Evolutionary conservation across 768 basidiomycete genomes (phyloP), one percentile per base, ranked within the genome.

Genomic region (Guyanaporus albipodus): DNA sequence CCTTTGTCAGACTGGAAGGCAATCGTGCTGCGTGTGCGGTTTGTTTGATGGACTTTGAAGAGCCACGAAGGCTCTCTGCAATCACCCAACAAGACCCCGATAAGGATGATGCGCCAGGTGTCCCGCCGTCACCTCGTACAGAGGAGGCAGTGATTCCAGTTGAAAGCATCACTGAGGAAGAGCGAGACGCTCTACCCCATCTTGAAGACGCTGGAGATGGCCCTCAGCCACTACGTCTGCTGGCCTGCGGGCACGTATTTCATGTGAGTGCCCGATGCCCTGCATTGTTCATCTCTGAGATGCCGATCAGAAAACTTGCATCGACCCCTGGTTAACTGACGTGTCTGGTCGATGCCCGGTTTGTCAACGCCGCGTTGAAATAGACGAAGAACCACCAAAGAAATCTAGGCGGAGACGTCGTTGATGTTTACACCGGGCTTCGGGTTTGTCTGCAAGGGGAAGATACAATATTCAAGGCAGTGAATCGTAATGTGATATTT

Each of bases 261-360:
- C 92, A 95, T 69, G 91, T 92, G 52, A 66, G 87, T 71, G 4
- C 22, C 18, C 26, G 11, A 46, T 44, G 9, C 46, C 40, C 24
- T 18, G 9, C 40, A 19, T 10, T 18, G 15, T 22, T 36, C 28
- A 15, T n/a, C 19, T 33, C 49, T 50, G 27, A 48, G 26, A 24
- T 18, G 17, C 46, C 11, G 27, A 46, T 18, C 54, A 88, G 88
- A 82, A 88, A 87, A 82, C 83, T 19, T 95, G 91, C 62, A 67
- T 94, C 34, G 91, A 95, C 60, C 88, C 90, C 18, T 95, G 92
- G 92, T 66, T 95, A 41, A 82, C 72, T 4, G 83, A 87, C 50
- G 83, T 91, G 12, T 90, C 87, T 23, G 91, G 89, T 5, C 78
- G 90, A 26, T 95, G 91, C 72, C 91, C 91, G 7, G 80, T 85